Evolutionary conservation across 306 rosid genomes (phyloP).

Genomic region (Acacia crassicarpa): DNA sequence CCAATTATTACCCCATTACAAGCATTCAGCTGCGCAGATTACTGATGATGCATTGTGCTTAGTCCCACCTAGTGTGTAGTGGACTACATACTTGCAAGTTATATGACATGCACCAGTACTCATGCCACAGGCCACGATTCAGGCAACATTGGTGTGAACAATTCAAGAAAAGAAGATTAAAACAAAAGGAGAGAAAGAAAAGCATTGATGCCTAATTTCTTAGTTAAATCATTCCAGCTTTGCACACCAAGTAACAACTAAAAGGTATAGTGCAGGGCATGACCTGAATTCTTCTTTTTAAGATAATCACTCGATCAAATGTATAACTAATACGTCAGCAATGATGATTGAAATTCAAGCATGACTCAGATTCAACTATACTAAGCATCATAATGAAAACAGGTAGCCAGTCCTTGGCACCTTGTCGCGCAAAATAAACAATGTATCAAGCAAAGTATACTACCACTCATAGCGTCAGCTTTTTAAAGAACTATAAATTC

Average conservation of each 20-base stretch:
- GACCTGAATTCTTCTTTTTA: neutral
- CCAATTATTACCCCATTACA: neutral
- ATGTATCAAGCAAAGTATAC: conserved; percentile 1
- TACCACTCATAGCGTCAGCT: neutral
- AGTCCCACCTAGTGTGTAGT: neutral
- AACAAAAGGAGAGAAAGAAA: neutral
- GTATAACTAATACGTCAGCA: neutral
- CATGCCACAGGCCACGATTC: neutral
- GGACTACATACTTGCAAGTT: neutral
- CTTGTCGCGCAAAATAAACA: neutral
- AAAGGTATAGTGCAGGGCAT: neutral
- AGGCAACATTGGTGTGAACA: neutral
- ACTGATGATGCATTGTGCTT: neutral
- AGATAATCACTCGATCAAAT: neutral
- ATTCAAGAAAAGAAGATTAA: neutral
- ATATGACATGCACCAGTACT: neutral
- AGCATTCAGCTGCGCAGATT: neutral
- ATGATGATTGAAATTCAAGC: neutral
- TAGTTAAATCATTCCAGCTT: neutral
- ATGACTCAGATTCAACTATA: neutral
- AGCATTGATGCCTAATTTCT: neutral
- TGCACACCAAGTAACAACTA: neutral
- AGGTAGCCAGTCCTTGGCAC: neutral
- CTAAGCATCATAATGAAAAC: neutral
- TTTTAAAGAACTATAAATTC: too few relatives aligned